phyloP scores from a whole-genome alignment of 345 rosid species.

The Populus nigra region DNA sequence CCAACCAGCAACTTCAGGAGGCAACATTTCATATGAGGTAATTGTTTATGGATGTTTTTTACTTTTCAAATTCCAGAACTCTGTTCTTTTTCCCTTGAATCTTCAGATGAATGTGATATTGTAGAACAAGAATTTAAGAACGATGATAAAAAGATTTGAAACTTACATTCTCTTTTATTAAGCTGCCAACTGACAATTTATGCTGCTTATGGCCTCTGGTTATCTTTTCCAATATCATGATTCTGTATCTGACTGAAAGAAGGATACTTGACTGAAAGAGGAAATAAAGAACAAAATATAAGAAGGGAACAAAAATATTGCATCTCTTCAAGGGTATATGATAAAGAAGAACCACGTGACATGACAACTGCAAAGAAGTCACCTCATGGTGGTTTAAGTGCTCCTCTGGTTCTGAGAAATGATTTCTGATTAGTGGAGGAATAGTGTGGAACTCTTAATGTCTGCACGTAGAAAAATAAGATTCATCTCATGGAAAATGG shows the following conservation, averaged over 20 bases:
- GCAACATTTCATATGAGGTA: conserved; percentile 80
- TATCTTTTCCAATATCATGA: background rate
- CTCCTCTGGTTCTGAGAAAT: background rate
- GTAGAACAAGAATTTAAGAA: background rate
- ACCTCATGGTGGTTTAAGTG: background rate
- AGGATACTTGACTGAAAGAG: background rate
- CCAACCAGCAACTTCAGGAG: conserved; percentile 80
- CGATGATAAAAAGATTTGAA: background rate
- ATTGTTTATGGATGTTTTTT: conserved; percentile 5
- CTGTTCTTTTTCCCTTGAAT: background rate
- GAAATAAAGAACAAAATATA: background rate
- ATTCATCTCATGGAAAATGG: background rate
- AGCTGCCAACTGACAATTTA: background rate
- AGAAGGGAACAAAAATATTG: background rate
- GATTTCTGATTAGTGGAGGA: background rate
- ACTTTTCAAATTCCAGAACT: background rate
- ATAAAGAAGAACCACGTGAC: background rate
- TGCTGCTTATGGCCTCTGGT: background rate
- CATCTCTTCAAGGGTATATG: background rate
- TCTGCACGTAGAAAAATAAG: background rate
- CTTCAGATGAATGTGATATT: background rate
- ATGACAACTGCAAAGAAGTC: background rate
- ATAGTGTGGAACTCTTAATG: background rate
- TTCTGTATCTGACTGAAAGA: conserved; percentile 1
- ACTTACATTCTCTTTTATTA: background rate